Conservation (phyloP, 1,139 yeast species). For the Hansenula lynferdii region DNA sequence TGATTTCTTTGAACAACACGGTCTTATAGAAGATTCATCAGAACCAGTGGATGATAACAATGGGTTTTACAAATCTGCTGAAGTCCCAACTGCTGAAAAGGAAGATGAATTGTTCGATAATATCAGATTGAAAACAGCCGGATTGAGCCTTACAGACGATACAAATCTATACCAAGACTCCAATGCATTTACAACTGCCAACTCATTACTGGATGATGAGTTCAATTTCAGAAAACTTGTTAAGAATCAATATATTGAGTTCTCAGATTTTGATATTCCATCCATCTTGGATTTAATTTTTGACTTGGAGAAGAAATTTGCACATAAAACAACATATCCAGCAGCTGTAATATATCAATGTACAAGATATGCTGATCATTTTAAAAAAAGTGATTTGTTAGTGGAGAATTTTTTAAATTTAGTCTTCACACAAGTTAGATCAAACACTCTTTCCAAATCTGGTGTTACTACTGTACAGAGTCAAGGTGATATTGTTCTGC, state of each 20-base stretch:
- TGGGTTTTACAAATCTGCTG: slow-evolving; percentile 23
- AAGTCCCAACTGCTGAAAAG: slow-evolving; percentile 16
- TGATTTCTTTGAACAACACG: slow-evolving; percentile 35
- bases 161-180: slow-evolving; percentile 22
- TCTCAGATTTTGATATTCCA: slow-evolving; percentile 65
- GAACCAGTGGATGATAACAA: slow-evolving; percentile 14
- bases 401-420: slow-evolving; percentile 56
- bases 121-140: slow-evolving; percentile 49
- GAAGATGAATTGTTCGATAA: slow-evolving; percentile 39
- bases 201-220: slow-evolving; percentile 15
- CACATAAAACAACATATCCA: slow-evolving; percentile 57
- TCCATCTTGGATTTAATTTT: slow-evolving; percentile 53
- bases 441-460: slow-evolving; percentile 45
- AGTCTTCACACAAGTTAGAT: slow-evolving; percentile 55
- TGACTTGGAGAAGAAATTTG: slow-evolving; percentile 35
- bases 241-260: slow-evolving; percentile 40
- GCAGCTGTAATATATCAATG: slow-evolving; percentile 68
- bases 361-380: slow-evolving; percentile 56
- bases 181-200: slow-evolving; percentile 5
- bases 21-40: slow-evolving; percentile 21
- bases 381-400: slow-evolving; percentile 46
- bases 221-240: slow-evolving; percentile 28
- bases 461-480: slow-evolving; percentile 46
- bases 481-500: slow-evolving; percentile 64
- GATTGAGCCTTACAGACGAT: slow-evolving; percentile 18